phyloP scores from a whole-genome alignment of 2,329 filamentous ascomycete species.

The Talaromyces sp. region DNA sequence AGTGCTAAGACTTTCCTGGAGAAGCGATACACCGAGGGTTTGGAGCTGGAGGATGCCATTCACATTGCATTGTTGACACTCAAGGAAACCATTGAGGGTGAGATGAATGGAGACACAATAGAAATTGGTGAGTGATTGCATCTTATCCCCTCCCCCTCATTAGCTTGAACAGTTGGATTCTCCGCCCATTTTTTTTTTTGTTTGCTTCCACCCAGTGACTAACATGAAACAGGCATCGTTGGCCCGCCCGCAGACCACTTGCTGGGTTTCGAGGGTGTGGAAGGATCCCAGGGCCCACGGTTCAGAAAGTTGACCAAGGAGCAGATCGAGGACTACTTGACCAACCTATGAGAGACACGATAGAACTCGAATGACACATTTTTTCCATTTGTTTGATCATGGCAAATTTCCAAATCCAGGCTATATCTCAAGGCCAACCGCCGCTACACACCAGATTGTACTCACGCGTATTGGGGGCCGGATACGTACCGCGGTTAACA shows the following conservation, averaged over 20 bases:
- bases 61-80: slow-evolving; percentile 96
- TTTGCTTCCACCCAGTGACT: slow-evolving; percentile 4
- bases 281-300: slow-evolving; percentile 46
- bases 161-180: neutral
- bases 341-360: slow-evolving; percentile 74
- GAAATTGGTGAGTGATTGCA: slow-evolving; percentile 93
- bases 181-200: neutral
- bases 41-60: slow-evolving; percentile 97
- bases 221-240: slow-evolving; percentile 71
- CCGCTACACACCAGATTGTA: neutral
- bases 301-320: slow-evolving; percentile 79
- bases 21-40: slow-evolving; percentile 96
- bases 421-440: slow-evolving; percentile 10
- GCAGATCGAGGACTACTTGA: slow-evolving; percentile 99
- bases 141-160: neutral
- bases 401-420: neutral
- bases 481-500: neutral
- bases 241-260: slow-evolving; percentile 92
- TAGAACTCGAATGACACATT: slow-evolving; percentile 24
- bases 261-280: slow-evolving; percentile 70
- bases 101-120: slow-evolving; percentile 98
- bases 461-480: neutral
- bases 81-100: slow-evolving; percentile 98
- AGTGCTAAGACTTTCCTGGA: slow-evolving; percentile 99
- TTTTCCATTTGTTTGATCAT: slow-evolving; percentile 9